These are phyloP conservation scores for Eimeria praecox DNA, from an alignment of 169 alveolate genomes.

Conservation along the genomic window DNA sequence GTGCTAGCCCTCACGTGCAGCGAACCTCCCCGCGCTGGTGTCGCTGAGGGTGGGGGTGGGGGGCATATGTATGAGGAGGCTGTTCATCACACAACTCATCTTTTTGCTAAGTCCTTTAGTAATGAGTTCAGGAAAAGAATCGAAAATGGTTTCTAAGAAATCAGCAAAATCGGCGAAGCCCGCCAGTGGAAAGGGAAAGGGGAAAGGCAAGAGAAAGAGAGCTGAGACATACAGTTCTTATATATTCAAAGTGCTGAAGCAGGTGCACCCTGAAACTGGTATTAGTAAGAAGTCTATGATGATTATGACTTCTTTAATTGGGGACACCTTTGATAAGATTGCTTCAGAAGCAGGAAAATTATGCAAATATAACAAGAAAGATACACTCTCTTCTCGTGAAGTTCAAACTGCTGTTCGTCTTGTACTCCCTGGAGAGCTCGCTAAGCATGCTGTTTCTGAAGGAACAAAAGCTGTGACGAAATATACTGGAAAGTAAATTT, in stretches of 20 bases:
- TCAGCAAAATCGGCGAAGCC: slow-evolving; percentile 69
- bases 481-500: slow-evolving; percentile 90
- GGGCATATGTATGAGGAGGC: neutral
- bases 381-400: slow-evolving; percentile 98
- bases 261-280: slow-evolving; percentile 98
- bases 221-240: slow-evolving; percentile 87
- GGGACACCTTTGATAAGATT: slow-evolving; percentile 97
- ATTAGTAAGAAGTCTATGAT: slow-evolving; percentile 98
- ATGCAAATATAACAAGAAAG: slow-evolving; percentile 97
- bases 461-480: slow-evolving; percentile 99
- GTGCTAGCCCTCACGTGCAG: slow-evolving; percentile 35
- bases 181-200: slow-evolving; percentile 70
- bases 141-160: slow-evolving; percentile 75
- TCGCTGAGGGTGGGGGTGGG: slow-evolving; percentile 21
- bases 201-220: slow-evolving; percentile 78
- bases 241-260: slow-evolving; percentile 98
- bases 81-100: slow-evolving; percentile 15
- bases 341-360: slow-evolving; percentile 98
- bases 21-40: slow-evolving; percentile 29
- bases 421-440: slow-evolving; percentile 99
- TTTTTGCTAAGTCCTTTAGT: neutral
- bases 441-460: slow-evolving; percentile 99
- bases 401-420: slow-evolving; percentile 99
- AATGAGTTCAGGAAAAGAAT: neutral
- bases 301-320: slow-evolving; percentile 99